Conservation (phyloP, 176 grass and related monocot species). For the Neostapfia colusana region DNA sequence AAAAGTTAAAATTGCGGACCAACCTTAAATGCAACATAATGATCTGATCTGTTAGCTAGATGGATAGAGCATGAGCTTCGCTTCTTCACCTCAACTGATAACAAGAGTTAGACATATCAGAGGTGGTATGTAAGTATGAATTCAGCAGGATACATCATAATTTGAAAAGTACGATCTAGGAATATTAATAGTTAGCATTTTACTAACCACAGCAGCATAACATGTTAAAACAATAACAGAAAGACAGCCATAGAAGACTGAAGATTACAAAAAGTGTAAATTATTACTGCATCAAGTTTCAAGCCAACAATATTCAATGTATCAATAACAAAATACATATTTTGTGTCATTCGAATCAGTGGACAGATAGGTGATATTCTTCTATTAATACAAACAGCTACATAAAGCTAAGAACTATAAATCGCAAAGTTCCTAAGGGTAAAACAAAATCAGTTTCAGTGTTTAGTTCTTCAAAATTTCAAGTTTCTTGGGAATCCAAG, state of each 20-base stretch:
- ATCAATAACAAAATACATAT: not conserved
- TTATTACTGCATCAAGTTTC: slow-evolving; percentile 1
- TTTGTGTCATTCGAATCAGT: slow-evolving; percentile 14
- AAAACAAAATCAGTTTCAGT: not conserved
- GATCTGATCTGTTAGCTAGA: slow-evolving; percentile 69
- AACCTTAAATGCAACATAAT: slow-evolving; percentile 94
- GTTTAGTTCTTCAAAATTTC: not conserved
- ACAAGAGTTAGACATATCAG: slow-evolving; percentile 23
- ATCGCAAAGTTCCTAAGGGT: slow-evolving; percentile 9
- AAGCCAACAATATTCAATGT: not conserved
- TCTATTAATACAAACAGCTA: not conserved
- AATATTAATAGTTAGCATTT: too few relatives aligned
- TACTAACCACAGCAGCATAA: not conserved
- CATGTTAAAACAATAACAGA: not conserved
- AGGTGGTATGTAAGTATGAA: slow-evolving; percentile 15
- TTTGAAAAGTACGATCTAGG: slow-evolving; percentile 21
- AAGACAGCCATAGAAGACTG: not conserved
- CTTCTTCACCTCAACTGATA: slow-evolving; percentile 83
- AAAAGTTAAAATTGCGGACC: slow-evolving; percentile 27
- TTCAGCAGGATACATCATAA: not conserved
- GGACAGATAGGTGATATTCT: not conserved
- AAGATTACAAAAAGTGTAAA: not conserved
- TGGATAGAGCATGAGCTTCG: slow-evolving; percentile 66
- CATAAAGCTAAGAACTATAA: not conserved
- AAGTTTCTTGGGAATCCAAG: not conserved